Conservation (phyloP, 371 early-diverging fungal species). For the Apophysomyces trapeziformis region DNA sequence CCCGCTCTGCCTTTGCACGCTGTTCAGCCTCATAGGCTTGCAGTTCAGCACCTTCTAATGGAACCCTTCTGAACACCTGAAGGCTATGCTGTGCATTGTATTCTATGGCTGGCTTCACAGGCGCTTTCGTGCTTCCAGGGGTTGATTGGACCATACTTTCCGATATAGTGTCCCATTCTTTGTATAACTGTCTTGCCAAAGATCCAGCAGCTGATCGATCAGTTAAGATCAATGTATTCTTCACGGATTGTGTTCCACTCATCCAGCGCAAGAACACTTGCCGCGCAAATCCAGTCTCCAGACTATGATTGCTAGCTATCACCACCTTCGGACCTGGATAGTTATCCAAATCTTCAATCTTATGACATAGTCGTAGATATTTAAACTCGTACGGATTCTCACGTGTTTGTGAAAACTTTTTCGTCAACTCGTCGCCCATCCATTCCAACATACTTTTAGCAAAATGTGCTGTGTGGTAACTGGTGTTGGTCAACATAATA, state of each 20-base stretch:
- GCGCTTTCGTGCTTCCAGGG: slow-evolving; percentile 21
- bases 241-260: slow-evolving; percentile 16
- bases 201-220: slow-evolving; percentile 77
- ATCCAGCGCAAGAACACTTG: slow-evolving; percentile 81
- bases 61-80: slow-evolving; percentile 61
- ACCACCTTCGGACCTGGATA: slow-evolving; percentile 81
- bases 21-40: slow-evolving; percentile 66
- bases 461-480: slow-evolving; percentile 75
- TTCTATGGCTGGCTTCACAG: slow-evolving; percentile 52
- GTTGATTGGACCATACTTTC: slow-evolving; percentile 12
- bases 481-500: slow-evolving; percentile 78
- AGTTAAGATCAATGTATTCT: slow-evolving; percentile 78
- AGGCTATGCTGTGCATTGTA: slow-evolving; percentile 50
- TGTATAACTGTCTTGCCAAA: slow-evolving; percentile 71
- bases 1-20: slow-evolving; percentile 68
- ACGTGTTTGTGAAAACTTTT: slow-evolving; percentile 71
- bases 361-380: slow-evolving; percentile 70
- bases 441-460: slow-evolving; percentile 95
- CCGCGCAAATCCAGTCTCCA: slow-evolving; percentile 84
- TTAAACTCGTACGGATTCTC: slow-evolving; percentile 92
- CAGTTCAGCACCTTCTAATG: slow-evolving; percentile 90
- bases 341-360: slow-evolving; percentile 73
- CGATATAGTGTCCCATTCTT: slow-evolving; percentile 63
- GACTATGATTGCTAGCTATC: slow-evolving; percentile 75
- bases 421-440: slow-evolving; percentile 88